Percentiles rank a stretch among this genome's conserved stretches.
These are phyloP conservation scores for Huntiella abstrusa DNA, from an alignment of 2,329 filamentous ascomycete genomes.

Conservation along the genomic window DNA sequence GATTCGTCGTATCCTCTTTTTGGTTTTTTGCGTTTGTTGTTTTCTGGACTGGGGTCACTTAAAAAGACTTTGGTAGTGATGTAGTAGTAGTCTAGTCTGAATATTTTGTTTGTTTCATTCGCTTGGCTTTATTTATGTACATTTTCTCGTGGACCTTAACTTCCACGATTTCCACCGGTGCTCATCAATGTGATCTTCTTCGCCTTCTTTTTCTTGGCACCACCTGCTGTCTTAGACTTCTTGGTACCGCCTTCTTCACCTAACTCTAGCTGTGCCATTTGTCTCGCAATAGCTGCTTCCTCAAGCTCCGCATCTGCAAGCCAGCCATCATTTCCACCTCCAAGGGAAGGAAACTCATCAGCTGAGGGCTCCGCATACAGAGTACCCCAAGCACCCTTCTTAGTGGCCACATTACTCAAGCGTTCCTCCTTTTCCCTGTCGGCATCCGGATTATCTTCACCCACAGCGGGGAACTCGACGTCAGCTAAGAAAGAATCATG, in stretches of 20 bases:
- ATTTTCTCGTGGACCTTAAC: not conserved
- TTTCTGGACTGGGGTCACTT: not conserved
- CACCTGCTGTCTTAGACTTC: conserved; percentile 11
- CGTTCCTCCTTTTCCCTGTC: conserved; percentile 57
- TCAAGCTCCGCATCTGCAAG: conserved; percentile 56
- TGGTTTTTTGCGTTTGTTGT: not conserved
- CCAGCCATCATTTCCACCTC: conserved; percentile 57
- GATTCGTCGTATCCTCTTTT: conserved; percentile 1
- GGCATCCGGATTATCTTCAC: conserved; percentile 52
- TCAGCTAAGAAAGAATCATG: conserved; percentile 39
- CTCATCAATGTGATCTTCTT: conserved; percentile 8
- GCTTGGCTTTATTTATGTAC: not conserved
- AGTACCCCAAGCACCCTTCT: conserved; percentile 40
- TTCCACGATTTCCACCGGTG: conserved; percentile 9
- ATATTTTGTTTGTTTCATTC: not conserved
- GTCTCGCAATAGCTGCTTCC: conserved; percentile 38
- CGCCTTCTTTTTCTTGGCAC: conserved; percentile 1
- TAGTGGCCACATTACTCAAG: conserved; percentile 62
- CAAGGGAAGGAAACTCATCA: conserved; percentile 8
- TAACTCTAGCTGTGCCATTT: conserved; percentile 35
- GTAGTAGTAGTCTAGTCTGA: not conserved
- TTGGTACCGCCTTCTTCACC: conserved; percentile 15
- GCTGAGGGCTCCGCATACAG: conserved; percentile 24
- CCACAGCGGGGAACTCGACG: conserved; percentile 7
- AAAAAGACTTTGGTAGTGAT: not conserved